Evolutionary conservation across 1,284 basidiomycete species (phyloP).

Genomic region (Lentinula novae-zelandiae): DNA sequence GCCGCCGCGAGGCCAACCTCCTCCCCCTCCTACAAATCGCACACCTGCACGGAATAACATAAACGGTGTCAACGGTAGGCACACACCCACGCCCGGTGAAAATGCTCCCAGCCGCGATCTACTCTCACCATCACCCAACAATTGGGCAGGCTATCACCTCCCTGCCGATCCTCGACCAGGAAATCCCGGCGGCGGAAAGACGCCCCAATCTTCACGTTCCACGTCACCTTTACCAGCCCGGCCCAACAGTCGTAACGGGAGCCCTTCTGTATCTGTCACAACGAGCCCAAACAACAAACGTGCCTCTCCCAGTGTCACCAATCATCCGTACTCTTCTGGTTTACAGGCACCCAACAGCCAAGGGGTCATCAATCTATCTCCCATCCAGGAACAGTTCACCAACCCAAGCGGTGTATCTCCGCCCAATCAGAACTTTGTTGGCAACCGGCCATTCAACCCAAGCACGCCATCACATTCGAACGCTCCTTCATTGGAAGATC

Average conservation of each 20-base stretch:
- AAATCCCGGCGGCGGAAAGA: constrained; percentile 37
- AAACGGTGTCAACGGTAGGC: constrained; percentile 33
- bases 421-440: constrained; percentile 44
- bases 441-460: constrained; percentile 51
- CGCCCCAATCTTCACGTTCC: constrained; percentile 37
- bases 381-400: constrained; percentile 64
- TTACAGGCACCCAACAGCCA: constrained; percentile 30
- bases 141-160: constrained; percentile 52
- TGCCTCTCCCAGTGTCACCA: constrained; percentile 28
- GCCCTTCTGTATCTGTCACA: constrained; percentile 25
- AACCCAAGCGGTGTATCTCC: constrained; percentile 29
- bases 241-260: constrained; percentile 48
- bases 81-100: constrained; percentile 56
- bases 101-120: constrained; percentile 34
- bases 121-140: constrained; percentile 44
- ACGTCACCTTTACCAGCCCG: constrained; percentile 53
- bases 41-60: constrained; percentile 2
- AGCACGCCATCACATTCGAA: constrained; percentile 39
- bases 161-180: constrained; percentile 59
- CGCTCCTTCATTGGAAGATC: constrained; percentile 68
- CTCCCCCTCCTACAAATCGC: constrained; percentile 16
- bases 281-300: constrained; percentile 34
- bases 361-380: constrained; percentile 50
- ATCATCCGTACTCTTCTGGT: constrained; percentile 50
- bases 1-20: constrained; percentile 40